Conservation (phyloP, 108 stramenopile species). For the Bacterosira constricta region DNA sequence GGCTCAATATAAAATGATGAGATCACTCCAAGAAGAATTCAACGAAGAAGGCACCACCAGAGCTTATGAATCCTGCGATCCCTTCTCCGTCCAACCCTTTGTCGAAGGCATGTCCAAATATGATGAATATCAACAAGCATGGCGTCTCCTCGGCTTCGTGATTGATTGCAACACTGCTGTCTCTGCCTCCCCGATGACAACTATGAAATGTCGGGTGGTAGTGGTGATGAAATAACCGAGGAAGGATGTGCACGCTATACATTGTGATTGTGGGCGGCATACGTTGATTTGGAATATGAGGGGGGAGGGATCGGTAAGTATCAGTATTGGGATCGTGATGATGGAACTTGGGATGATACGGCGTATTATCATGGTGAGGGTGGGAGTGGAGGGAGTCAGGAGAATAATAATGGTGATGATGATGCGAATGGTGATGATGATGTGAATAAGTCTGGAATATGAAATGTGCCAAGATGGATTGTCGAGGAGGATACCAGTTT, state of each 20-base stretch:
- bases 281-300: slow-evolving; percentile 59
- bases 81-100: slow-evolving; percentile 20
- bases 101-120: slow-evolving; percentile 47
- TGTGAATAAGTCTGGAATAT: neutral
- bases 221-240: neutral
- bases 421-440: slow-evolving; percentile 3
- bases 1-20: too few relatives aligned
- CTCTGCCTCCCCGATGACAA: slow-evolving; percentile 19
- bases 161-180: slow-evolving; percentile 57
- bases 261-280: slow-evolving; percentile 77
- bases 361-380: slow-evolving; percentile 28
- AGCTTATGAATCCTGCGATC: neutral
- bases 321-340: slow-evolving; percentile 44
- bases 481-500: slow-evolving; percentile 49
- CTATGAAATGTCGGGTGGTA: neutral
- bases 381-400: neutral
- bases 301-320: slow-evolving; percentile 79
- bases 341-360: slow-evolving; percentile 40
- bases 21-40: too few relatives aligned
- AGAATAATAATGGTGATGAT: slow-evolving; percentile 3
- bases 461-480: slow-evolving; percentile 69
- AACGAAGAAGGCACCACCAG: too few relatives aligned
- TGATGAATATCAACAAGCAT: slow-evolving; percentile 62
- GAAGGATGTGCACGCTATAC: slow-evolving; percentile 54
- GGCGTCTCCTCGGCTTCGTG: slow-evolving; percentile 68